Evolutionary conservation across 345 rosid genomes (phyloP), one percentile per base, ranked within the genome.

Genomic region (Hibiscus tridactylites): DNA sequence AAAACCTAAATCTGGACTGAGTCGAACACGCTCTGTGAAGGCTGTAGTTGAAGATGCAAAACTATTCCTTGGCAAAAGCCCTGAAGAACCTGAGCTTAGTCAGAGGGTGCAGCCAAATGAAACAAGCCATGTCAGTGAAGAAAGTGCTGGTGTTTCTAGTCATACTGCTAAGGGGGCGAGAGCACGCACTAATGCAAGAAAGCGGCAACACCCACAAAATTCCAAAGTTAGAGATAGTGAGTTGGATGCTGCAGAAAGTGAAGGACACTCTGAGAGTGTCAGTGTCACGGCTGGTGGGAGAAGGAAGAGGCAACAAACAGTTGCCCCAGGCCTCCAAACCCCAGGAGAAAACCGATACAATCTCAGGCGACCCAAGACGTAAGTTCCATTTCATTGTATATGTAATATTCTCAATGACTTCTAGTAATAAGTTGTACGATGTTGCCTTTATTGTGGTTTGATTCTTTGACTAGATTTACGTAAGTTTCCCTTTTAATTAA

Each of bases 361-460:
- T 82, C 95, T 94, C 68, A 84, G 97, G 76, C 85, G 88, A 42
- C 85, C 82, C 65, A 87, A 79, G 83, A 80, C 49, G 97, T 94
- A 87, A 87, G 92, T 75, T 79, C 61, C 60, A 63, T 31, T 47
- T 65, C 19, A 70, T 68, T 47, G 16, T 44, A 5, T 70, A 65
- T 46, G 60, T 60, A 28, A 33, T 44, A 29, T 33, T 46, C 66
- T 15, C 21, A 63, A 11, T 61, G 29, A 47, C 58, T 33, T 46
- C 13, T 29, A 33, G 46, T 53, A 44, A 12, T 21, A 19, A 0
- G 5, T 62, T 33, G 47, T 15, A 21, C 57, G 9, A 24, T 74
- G 47, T 52, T 37, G 67, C 6, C 2, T 39, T 72, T 61, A 16
- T 8, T 16, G 37, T 12, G 61, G 15, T 59, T 3, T 24, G 26